Percentiles rank a stretch among this genome's conserved stretches.
Conservation (phyloP, 345 rosid species). For the Iberis pinnata region DNA sequence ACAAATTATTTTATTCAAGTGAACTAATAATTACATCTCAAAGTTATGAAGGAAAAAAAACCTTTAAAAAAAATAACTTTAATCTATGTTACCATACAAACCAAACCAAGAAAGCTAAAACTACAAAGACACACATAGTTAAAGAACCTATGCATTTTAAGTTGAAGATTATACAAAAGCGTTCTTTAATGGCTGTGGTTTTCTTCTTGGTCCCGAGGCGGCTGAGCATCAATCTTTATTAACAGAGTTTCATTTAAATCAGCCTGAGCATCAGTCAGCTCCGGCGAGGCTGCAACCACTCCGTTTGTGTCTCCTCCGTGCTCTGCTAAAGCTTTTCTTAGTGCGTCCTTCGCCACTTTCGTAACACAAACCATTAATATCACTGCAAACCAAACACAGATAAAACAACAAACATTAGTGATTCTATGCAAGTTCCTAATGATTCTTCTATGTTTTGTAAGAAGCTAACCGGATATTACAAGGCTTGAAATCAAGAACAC, state of each 20-base stretch:
- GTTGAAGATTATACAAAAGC: slow-evolving; percentile 2
- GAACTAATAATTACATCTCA: background rate
- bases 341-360: slow-evolving; percentile 69
- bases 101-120: slow-evolving; percentile 5
- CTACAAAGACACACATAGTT: background rate
- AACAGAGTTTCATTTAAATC: slow-evolving; percentile 66
- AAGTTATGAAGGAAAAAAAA: too few species aligned
- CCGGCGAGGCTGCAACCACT: slow-evolving; percentile 32
- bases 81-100: slow-evolving; percentile 16
- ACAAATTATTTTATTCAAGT: too few species aligned
- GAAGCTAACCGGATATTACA: slow-evolving; percentile 70
- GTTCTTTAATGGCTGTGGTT: slow-evolving; percentile 19
- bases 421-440: slow-evolving; percentile 1
- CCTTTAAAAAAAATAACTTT: background rate
- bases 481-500: slow-evolving; percentile 58
- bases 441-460: background rate
- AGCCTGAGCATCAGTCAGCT: slow-evolving; percentile 35
- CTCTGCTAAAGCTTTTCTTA: slow-evolving; percentile 90
- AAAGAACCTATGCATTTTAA: slow-evolving; percentile 20
- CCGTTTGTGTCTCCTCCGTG: slow-evolving; percentile 48
- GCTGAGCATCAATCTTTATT: slow-evolving; percentile 55
- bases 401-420: slow-evolving; percentile 6
- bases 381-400: slow-evolving; percentile 42
- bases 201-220: slow-evolving; percentile 19
- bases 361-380: slow-evolving; percentile 67